Evolutionary conservation across 148 eudicot species (phyloP).

Genomic region (Heliosperma pusillum): DNA sequence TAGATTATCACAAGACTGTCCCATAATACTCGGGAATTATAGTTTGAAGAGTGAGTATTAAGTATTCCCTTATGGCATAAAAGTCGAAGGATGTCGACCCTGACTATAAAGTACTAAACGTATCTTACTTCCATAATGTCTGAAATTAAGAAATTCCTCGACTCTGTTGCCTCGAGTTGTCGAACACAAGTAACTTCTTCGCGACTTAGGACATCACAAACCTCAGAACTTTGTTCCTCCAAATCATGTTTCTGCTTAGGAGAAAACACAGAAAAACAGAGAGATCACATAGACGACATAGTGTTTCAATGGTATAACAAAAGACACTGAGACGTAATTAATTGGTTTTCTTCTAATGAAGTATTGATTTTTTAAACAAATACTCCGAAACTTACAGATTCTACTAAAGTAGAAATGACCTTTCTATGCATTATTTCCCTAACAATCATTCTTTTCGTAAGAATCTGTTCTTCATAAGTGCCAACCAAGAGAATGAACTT

Average conservation of each 20-base stretch:
- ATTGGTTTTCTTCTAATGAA: background rate
- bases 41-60: too few relatives aligned
- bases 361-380: background rate
- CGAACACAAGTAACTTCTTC: background rate
- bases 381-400: constrained; percentile 22
- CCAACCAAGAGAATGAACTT: constrained; percentile 87
- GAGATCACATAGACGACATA: background rate
- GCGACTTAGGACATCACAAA: background rate
- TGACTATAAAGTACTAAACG: constrained; percentile 16
- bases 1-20: too few relatives aligned
- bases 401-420: constrained; percentile 7
- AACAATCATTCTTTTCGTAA: constrained; percentile 66
- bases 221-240: constrained; percentile 15
- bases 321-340: background rate
- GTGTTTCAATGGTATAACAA: background rate
- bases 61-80: too few relatives aligned
- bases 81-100: background rate
- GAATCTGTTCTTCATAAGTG: constrained; percentile 72
- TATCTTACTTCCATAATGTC: constrained; percentile 45
- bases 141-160: background rate
- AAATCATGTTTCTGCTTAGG: constrained; percentile 8
- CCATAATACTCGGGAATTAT: too few relatives aligned
- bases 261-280: too few relatives aligned
- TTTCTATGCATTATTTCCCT: constrained; percentile 46
- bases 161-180: background rate